Percentiles rank a stretch among this genome's conserved stretches.
Conservation (phyloP, 371 early-diverging fungal species). For the Batkoa obscura region DNA sequence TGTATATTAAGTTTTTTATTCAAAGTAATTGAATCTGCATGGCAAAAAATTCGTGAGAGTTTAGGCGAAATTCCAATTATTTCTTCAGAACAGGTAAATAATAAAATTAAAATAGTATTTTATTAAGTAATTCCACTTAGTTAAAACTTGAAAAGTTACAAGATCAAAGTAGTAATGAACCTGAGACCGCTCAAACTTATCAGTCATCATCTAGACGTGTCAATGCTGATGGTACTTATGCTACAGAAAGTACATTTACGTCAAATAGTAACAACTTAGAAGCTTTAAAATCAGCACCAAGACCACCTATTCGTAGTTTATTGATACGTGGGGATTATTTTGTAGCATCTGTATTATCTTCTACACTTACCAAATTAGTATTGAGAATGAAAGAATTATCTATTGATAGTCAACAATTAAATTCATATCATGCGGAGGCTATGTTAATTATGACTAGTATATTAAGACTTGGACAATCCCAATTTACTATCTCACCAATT, state of each 20-base stretch:
- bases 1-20: neutral
- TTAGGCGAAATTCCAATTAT: slow-evolving; percentile 86
- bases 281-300: slow-evolving; percentile 40
- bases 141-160: slow-evolving; percentile 18
- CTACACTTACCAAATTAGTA: slow-evolving; percentile 75
- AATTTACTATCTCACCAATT: slow-evolving; percentile 61
- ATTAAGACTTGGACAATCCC: slow-evolving; percentile 77
- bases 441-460: slow-evolving; percentile 94
- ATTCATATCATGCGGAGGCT: slow-evolving; percentile 69
- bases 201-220: slow-evolving; percentile 47
- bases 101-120: too few species aligned
- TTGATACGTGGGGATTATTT: slow-evolving; percentile 84
- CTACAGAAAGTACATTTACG: slow-evolving; percentile 59
- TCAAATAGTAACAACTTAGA: slow-evolving; percentile 25
- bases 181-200: slow-evolving; percentile 18
- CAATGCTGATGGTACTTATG: slow-evolving; percentile 92
- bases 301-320: slow-evolving; percentile 59
- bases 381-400: slow-evolving; percentile 39
- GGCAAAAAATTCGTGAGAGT: slow-evolving; percentile 57
- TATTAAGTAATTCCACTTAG: too few species aligned
- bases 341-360: slow-evolving; percentile 68
- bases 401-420: slow-evolving; percentile 27
- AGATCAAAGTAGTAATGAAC: slow-evolving; percentile 14
- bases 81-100: slow-evolving; percentile 47
- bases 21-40: slow-evolving; percentile 60